Evolutionary conservation across 1,284 basidiomycete genomes (phyloP).

Genomic region (Pseudozyma sp.): DNA sequence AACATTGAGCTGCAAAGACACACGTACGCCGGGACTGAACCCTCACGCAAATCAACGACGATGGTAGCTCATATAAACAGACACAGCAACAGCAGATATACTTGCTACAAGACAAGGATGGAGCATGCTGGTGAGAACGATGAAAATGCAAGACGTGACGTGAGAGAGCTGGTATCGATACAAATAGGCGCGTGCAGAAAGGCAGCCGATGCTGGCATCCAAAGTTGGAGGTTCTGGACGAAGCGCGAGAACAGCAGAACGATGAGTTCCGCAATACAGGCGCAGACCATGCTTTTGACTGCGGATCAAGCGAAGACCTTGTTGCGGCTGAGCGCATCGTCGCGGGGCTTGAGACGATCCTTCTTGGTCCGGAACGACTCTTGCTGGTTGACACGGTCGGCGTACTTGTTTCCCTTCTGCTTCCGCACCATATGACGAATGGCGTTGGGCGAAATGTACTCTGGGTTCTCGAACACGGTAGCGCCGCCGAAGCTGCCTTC

Average conservation of each 20-base stretch:
- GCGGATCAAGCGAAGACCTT: conserved; percentile 83
- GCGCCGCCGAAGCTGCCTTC: conserved; percentile 86
- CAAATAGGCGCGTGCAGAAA: conserved; percentile 1
- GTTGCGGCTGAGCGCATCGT: conserved; percentile 83
- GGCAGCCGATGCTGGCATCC: neutral
- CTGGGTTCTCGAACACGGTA: conserved; percentile 95
- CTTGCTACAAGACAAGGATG: too few relatives aligned
- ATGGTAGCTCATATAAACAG: neutral
- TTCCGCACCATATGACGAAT: conserved; percentile 79
- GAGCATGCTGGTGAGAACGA: conserved; percentile 10
- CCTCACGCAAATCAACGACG: too few relatives aligned
- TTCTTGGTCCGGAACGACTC: conserved; percentile 77
- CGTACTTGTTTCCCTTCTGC: conserved; percentile 83
- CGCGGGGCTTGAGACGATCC: conserved; percentile 76
- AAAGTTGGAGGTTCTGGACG: neutral
- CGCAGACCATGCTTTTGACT: neutral
- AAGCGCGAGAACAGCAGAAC: neutral
- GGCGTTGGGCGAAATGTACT: conserved; percentile 89
- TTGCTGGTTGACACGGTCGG: conserved; percentile 81
- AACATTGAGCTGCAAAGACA: too few relatives aligned
- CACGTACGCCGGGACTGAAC: too few relatives aligned
- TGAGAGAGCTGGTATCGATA: conserved; percentile 22
- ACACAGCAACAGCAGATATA: neutral
- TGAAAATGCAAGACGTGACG: conserved; percentile 12
- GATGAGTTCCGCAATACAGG: neutral